Evolutionary conservation across 371 early-diverging fungal genomes (phyloP).

Genomic region (Mucor saturninus): DNA sequence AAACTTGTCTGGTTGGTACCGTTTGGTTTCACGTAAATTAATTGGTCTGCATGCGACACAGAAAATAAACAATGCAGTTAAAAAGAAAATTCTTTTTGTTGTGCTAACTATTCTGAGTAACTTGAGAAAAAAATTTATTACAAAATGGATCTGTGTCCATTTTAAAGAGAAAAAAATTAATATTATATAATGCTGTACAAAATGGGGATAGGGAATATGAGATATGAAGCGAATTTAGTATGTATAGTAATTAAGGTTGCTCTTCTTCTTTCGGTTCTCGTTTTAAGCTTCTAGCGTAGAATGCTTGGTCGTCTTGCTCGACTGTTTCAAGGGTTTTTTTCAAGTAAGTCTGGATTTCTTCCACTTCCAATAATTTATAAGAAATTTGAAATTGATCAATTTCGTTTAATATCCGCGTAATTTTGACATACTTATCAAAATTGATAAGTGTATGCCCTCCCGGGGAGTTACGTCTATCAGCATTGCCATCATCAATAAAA

Average conservation of each 20-base stretch:
- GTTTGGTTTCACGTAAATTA: background rate
- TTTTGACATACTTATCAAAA: constrained; percentile 80
- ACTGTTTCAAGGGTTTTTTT: constrained; percentile 38
- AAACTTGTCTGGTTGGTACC: background rate
- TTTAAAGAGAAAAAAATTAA: background rate
- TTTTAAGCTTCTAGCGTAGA: constrained; percentile 45
- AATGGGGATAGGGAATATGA: background rate
- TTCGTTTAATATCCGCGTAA: constrained; percentile 71
- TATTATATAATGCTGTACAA: constrained; percentile 7
- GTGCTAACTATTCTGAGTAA: background rate
- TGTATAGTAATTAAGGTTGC: background rate
- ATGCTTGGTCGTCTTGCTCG: constrained; percentile 48
- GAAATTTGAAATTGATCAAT: constrained; percentile 82
- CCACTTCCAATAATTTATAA: constrained; percentile 62
- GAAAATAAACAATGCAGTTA: background rate
- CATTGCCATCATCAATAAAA: constrained; percentile 68
- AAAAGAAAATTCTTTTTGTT: background rate
- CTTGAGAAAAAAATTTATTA: background rate
- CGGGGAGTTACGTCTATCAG: constrained; percentile 43
- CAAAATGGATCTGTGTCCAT: background rate
- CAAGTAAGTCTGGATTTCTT: constrained; percentile 57
- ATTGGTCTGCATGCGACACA: constrained; percentile 1
- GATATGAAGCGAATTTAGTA: background rate
- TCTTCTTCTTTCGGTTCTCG: constrained; percentile 53
- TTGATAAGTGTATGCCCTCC: constrained; percentile 65